Base-by-base conservation (phyloP, 495 filamentous ascomycete genomes). In the Terfezia boudieri region DNA sequence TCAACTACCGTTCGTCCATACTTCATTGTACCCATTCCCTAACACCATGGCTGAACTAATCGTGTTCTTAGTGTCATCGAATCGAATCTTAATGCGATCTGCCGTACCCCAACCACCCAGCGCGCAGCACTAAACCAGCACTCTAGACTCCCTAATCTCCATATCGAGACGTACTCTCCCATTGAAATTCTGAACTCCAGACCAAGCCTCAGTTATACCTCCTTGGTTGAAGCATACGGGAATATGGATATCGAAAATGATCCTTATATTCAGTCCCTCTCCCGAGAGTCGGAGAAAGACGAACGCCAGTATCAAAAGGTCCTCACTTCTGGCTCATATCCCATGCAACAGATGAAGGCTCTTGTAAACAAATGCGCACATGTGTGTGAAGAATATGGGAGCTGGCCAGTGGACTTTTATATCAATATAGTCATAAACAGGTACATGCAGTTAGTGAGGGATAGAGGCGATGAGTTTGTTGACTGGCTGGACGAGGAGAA, bases 331-430 rank as follows among this genome's bases (percentile, higher is more conserved):
- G 66, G 69, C 7, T 75, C 78, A 46, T 92, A 85, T 0, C 78
- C 73, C 57, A 74, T 69, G 26, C 71, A 74, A 38, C 77, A 86
- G 55, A 69, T 96, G 55, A 75, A 71, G 56, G 68, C 62, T 0
- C 70, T 94, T 9, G 66, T 70, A 48, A 66, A 60, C 10, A 76
- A 71, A 46, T 69, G 74, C 22, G 16, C 52, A 2, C 70, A 70
- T 23, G 71, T 93, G 2, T 68, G 67, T n/a, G 60, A 67, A 16
- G 78, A 85, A 55, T 71, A 93, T n/a, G 89, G 89, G 0, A 55
- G 69, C 7, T 86, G 80, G 76, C 82, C 82, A 4, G 73, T 76
- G 0, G 80, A 88, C 32, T 82, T 77, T 59, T 94, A 79, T 59
- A 76, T 92, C 51, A 64, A 66, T 17, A 62, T 69, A 50, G 80